These are phyloP conservation scores for Chalciporus piperatus DNA, from an alignment of 768 basidiomycete species.

Conservation along the genomic window DNA sequence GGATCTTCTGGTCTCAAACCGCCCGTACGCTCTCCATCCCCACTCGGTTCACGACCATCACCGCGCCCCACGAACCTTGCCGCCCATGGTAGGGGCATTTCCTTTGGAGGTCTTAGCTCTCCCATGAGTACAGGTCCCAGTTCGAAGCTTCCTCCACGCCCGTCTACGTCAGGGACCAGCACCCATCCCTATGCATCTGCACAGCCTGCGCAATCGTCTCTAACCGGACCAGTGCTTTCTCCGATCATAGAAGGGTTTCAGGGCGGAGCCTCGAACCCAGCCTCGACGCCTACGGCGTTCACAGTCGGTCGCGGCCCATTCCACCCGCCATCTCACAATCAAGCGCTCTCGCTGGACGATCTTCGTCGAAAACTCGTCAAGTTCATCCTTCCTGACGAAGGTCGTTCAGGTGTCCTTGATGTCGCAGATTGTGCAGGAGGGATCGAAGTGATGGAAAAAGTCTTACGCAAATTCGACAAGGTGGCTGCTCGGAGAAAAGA, in stretches of 20 bases:
- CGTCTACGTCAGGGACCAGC: conserved; percentile 41
- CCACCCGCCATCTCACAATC: conserved; percentile 40
- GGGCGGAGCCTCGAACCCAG: conserved; percentile 30
- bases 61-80: conserved; percentile 42
- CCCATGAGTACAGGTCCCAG: conserved; percentile 34
- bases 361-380: conserved; percentile 83
- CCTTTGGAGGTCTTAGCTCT: conserved; percentile 43
- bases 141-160: conserved; percentile 43
- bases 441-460: conserved; percentile 83
- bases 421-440: conserved; percentile 79
- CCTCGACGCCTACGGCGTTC: conserved; percentile 49
- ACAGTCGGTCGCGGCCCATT: conserved; percentile 63
- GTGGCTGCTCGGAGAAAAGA: conserved; percentile 39
- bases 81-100: conserved; percentile 53
- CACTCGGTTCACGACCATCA: conserved; percentile 22
- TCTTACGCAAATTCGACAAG: conserved; percentile 88
- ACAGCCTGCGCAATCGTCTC: conserved; percentile 47
- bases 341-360: conserved; percentile 65
- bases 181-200: conserved; percentile 62
- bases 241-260: conserved; percentile 70
- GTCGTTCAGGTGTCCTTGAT: conserved; percentile 73
- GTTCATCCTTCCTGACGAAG: conserved; percentile 82
- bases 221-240: conserved; percentile 50
- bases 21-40: conserved; percentile 38
- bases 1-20: conserved; percentile 42